Evolutionary conservation across 306 rosid species (phyloP).

Genomic region (Mucuna pruriens): DNA sequence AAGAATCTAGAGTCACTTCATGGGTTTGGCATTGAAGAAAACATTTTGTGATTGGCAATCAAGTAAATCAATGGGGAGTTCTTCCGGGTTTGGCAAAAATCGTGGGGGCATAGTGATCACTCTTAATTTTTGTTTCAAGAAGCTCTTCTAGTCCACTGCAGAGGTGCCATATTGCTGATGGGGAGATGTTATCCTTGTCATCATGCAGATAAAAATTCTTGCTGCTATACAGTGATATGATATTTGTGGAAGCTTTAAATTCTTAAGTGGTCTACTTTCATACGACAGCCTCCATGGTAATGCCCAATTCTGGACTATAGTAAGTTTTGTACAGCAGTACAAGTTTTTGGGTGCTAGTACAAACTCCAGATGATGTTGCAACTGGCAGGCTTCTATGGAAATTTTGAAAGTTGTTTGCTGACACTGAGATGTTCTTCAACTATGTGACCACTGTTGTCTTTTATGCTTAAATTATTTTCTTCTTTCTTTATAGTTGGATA

Average conservation of each 20-base stretch:
- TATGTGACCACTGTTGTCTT: no score
- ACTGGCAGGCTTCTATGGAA: constrained; percentile 43
- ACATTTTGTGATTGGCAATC: constrained; percentile 14
- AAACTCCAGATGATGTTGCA: constrained; percentile 36
- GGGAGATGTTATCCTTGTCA: constrained; percentile 20
- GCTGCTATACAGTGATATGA: constrained; percentile 18
- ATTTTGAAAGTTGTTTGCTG: no score
- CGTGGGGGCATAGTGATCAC: constrained; percentile 16
- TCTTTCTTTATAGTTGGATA: constrained; percentile 50
- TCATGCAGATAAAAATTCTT: constrained; percentile 21
- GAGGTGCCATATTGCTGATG: constrained; percentile 19
- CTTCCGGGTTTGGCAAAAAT: constrained; percentile 33
- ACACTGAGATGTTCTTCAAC: no score
- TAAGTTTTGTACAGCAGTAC: background rate
- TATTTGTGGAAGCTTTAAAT: constrained; percentile 37
- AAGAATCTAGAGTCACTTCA: constrained; percentile 29
- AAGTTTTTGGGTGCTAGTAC: constrained; percentile 39
- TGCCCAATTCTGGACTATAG: constrained; percentile 15
- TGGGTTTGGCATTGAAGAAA: constrained; percentile 31
- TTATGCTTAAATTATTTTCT: constrained; percentile 50
- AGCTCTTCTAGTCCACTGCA: constrained; percentile 17
- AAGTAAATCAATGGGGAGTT: constrained; percentile 31
- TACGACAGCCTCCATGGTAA: constrained; percentile 3
- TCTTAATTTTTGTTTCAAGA: constrained; percentile 32
- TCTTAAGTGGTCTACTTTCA: constrained; percentile 33